Conservation (phyloP, 2,329 filamentous ascomycete genomes). For the Xylogone sp. region DNA sequence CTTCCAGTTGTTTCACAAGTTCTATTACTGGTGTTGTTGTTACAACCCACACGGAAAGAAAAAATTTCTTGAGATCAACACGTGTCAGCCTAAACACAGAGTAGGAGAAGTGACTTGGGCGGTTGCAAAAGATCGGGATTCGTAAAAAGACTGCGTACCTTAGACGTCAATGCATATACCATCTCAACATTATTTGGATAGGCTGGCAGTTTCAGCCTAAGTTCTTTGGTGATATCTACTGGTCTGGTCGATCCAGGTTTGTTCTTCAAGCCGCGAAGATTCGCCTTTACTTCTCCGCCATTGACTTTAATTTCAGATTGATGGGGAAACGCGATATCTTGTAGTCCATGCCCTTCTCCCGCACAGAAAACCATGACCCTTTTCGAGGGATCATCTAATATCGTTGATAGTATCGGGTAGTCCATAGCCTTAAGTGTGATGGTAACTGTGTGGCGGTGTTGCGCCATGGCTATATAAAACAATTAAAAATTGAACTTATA, state of each 20-base stretch:
- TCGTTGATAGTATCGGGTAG: constrained; percentile 31
- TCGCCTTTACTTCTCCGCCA: constrained; percentile 82
- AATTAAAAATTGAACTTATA: constrained; percentile 7
- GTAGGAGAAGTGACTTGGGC: no score
- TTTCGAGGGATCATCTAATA: constrained; percentile 30
- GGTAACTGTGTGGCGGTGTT: constrained; percentile 41
- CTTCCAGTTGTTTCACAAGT: constrained; percentile 64
- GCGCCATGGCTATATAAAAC: constrained; percentile 23
- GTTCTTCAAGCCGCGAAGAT: constrained; percentile 91
- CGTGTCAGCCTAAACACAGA: neutral
- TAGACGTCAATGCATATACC: constrained; percentile 87
- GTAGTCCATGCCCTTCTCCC: constrained; percentile 54
- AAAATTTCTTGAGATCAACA: constrained; percentile 57
- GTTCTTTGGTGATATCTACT: constrained; percentile 77
- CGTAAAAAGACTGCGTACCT: constrained; percentile 56
- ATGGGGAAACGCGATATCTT: constrained; percentile 85
- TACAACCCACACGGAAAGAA: constrained; percentile 71
- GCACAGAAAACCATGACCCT: constrained; percentile 84
- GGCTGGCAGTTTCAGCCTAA: constrained; percentile 62
- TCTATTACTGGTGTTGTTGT: constrained; percentile 67
- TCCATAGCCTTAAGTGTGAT: constrained; percentile 54
- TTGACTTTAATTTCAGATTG: constrained; percentile 94
- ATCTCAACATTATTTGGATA: constrained; percentile 79
- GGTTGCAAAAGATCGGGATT: no score
- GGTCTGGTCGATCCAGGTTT: constrained; percentile 93